Evolutionary conservation across 1,284 basidiomycete genomes (phyloP).

Genomic region (Trametes versicolor): DNA sequence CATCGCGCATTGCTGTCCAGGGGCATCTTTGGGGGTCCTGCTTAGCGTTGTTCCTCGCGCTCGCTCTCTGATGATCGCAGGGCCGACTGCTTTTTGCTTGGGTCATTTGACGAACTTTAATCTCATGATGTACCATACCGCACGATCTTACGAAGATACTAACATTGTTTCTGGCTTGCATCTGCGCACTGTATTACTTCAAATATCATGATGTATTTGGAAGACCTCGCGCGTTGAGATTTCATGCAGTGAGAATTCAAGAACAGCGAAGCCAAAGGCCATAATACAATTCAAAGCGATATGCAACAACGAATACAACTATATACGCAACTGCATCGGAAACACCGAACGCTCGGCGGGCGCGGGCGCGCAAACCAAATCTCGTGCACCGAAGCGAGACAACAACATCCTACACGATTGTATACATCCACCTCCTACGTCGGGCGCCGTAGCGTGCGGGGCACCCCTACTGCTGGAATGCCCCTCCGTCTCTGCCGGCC

Average conservation of each 20-base stretch:
- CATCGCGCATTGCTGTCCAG: neutral
- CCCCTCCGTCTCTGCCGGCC: slow-evolving; percentile 26
- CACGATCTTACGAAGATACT: slow-evolving; percentile 9
- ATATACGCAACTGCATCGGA: slow-evolving; percentile 17
- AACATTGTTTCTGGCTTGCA: neutral
- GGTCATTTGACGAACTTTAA: neutral
- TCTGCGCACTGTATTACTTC: neutral
- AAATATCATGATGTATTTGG: no score
- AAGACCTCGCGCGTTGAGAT: neutral
- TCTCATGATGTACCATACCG: slow-evolving; percentile 12
- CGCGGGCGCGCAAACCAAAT: slow-evolving; percentile 4
- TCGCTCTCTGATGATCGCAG: neutral
- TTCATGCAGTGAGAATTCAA: neutral
- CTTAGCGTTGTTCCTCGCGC: neutral
- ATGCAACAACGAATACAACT: slow-evolving; percentile 18
- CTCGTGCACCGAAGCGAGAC: neutral
- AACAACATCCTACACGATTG: slow-evolving; percentile 1
- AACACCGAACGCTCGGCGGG: slow-evolving; percentile 15
- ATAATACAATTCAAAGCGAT: slow-evolving; percentile 16
- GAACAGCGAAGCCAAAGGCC: slow-evolving; percentile 3
- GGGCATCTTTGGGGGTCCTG: neutral
- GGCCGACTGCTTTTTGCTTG: neutral
- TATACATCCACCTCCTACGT: slow-evolving; percentile 12
- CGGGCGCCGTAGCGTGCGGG: slow-evolving; percentile 8
- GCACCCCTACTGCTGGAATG: neutral